Evolutionary conservation across 768 basidiomycete species (phyloP).

Genomic region (Phaffia tasmanica): DNA sequence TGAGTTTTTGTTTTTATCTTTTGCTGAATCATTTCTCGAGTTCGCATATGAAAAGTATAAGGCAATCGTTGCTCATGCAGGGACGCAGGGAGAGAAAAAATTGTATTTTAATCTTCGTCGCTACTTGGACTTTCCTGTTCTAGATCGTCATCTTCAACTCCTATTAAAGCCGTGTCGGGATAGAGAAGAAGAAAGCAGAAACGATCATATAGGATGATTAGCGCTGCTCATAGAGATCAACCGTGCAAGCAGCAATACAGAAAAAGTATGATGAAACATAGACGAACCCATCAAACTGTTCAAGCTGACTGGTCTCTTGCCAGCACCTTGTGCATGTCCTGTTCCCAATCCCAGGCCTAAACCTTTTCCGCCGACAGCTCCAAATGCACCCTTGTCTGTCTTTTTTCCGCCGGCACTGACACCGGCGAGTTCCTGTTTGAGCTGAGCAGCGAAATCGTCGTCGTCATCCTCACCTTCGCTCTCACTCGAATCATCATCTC

Average conservation of each 20-base stretch:
- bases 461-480: constrained; percentile 20
- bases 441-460: constrained; percentile 17
- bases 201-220: neutral
- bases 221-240: neutral
- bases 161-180: neutral
- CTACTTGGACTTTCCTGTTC: neutral
- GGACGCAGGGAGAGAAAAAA: too few relatives aligned
- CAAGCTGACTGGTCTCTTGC: constrained; percentile 11
- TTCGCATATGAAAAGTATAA: too few relatives aligned
- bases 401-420: neutral
- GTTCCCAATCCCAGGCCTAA: neutral
- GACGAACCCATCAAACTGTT: constrained; percentile 22
- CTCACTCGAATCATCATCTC: constrained; percentile 11
- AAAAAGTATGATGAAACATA: neutral
- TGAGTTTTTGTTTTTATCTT: too few relatives aligned
- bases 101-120: constrained; percentile 7
- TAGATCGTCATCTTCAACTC: constrained; percentile 13
- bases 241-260: neutral
- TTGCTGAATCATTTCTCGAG: too few relatives aligned
- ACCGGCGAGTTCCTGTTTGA: constrained; percentile 16
- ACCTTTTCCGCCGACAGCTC: neutral
- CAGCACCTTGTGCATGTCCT: neutral
- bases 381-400: neutral
- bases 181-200: neutral
- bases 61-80: too few relatives aligned